Evolutionary conservation across 306 rosid genomes (phyloP).

Genomic region (Medicago ruthenica): DNA sequence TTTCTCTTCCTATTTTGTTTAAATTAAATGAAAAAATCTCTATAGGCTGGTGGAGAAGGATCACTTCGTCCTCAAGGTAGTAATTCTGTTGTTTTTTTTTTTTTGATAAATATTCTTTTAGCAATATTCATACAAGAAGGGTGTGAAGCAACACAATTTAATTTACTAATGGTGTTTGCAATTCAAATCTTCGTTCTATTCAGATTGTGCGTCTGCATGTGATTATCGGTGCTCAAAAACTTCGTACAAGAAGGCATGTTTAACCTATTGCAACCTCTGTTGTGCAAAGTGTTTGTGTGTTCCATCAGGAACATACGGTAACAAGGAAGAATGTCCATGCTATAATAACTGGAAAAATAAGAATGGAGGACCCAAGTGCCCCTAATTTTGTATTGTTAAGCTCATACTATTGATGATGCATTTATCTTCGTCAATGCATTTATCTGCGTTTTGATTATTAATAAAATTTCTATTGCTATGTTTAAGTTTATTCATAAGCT

Average conservation of each 20-base stretch:
- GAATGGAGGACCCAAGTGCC: constrained; percentile 6
- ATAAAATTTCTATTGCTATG: not conserved
- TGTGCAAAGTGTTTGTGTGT: constrained; percentile 26
- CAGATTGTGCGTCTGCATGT: constrained; percentile 6
- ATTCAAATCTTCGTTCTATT: no score
- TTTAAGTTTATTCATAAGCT: not conserved
- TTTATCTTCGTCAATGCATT: not conserved
- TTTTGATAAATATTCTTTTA: not conserved
- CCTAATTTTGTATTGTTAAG: not conserved
- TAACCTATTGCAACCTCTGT: constrained; percentile 12
- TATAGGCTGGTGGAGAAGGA: constrained; percentile 38
- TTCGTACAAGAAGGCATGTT: not conserved
- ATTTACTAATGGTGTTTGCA: not conserved
- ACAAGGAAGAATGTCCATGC: constrained; percentile 22
- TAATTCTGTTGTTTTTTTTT: not conserved
- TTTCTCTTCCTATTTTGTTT: not conserved
- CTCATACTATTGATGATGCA: not conserved
- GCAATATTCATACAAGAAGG: not conserved
- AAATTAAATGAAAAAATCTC: not conserved
- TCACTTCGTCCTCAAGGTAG: constrained; percentile 16
- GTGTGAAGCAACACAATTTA: not conserved
- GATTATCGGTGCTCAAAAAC: constrained; percentile 20
- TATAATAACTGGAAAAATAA: not conserved
- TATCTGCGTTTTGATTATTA: not conserved
- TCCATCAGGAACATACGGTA: constrained; percentile 7